Evolutionary conservation across 352 stramenopile genomes (phyloP).

Genomic region (Phytophthora kernoviae): DNA sequence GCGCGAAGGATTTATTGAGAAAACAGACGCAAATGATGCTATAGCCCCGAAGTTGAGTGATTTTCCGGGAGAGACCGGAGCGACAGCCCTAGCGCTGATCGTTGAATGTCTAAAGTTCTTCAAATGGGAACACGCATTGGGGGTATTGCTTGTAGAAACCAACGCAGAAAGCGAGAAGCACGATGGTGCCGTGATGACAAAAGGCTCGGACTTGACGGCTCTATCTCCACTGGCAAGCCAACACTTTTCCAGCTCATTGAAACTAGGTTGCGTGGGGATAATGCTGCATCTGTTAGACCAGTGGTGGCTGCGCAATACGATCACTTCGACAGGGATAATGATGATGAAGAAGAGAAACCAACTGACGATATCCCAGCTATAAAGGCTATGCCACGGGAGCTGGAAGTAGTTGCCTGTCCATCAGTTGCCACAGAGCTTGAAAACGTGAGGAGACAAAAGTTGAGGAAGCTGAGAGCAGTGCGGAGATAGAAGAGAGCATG

Average conservation of each 20-base stretch:
- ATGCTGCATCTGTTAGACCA: slow-evolving; percentile 2
- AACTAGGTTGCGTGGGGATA: slow-evolving; percentile 1
- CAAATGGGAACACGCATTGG: slow-evolving; percentile 58
- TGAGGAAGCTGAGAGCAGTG: slow-evolving; percentile 31
- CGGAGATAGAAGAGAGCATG: slow-evolving; percentile 53
- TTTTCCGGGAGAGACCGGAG: slow-evolving; percentile 34
- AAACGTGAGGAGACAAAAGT: slow-evolving; percentile 4
- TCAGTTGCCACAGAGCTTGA: slow-evolving; percentile 6
- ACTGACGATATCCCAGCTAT: not conserved
- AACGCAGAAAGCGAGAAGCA: slow-evolving; percentile 23
- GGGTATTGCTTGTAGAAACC: slow-evolving; percentile 53
- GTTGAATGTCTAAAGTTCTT: slow-evolving; percentile 66
- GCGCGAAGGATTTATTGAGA: slow-evolving; percentile 21
- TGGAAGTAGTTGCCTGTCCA: slow-evolving; percentile 4
- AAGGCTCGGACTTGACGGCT: slow-evolving; percentile 25
- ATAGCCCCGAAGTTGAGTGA: slow-evolving; percentile 26
- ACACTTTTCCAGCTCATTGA: slow-evolving; percentile 41
- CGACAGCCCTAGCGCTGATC: slow-evolving; percentile 54
- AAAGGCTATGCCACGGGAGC: slow-evolving; percentile 7
- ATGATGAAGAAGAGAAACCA: slow-evolving; percentile 5
- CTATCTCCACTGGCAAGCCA: slow-evolving; percentile 10
- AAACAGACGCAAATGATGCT: slow-evolving; percentile 10
- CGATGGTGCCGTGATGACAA: slow-evolving; percentile 11
- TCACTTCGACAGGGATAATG: slow-evolving; percentile 4
- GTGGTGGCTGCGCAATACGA: slow-evolving; percentile 2